phyloP scores from a whole-genome alignment of 805 yeast species.

The Candida peoriensis region DNA sequence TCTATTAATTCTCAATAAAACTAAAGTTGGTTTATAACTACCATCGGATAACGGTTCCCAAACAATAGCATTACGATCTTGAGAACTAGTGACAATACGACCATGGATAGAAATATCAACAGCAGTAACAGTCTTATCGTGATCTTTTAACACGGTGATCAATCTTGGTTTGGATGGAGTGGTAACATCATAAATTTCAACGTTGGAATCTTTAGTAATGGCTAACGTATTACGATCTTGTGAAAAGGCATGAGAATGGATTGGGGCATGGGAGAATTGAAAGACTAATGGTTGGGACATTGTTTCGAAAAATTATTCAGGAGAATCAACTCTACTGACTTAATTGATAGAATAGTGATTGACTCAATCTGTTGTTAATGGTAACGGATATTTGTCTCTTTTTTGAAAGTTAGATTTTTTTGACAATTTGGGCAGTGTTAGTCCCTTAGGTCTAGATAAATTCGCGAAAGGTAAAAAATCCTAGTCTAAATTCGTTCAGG shows the following conservation, averaged over 20 bases:
- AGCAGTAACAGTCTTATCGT: conserved; percentile 91
- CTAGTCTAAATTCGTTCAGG: too few relatives aligned
- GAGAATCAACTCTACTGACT: conserved; percentile 24
- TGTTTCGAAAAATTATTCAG: conserved; percentile 5
- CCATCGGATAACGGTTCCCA: conserved; percentile 75
- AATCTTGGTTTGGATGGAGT: conserved; percentile 51
- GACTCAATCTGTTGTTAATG: too few relatives aligned
- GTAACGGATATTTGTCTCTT: conserved; percentile 1
- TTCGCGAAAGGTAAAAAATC: too few relatives aligned
- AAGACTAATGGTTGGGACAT: conserved; percentile 35
- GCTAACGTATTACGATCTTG: conserved; percentile 65
- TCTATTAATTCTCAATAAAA: conserved; percentile 83
- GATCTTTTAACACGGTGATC: conserved; percentile 67
- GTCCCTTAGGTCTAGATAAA: too few relatives aligned
- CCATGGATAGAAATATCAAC: conserved; percentile 88
- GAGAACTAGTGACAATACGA: conserved; percentile 92
- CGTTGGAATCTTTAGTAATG: conserved; percentile 71
- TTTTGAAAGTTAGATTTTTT: neutral
- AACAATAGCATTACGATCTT: conserved; percentile 95
- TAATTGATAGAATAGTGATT: too few relatives aligned
- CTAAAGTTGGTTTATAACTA: conserved; percentile 80
- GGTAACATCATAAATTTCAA: conserved; percentile 65
- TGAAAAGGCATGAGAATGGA: conserved; percentile 88
- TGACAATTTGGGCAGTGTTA: too few relatives aligned
- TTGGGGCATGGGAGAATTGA: conserved; percentile 76